These are phyloP conservation scores for Phallus indusiatus DNA, from an alignment of 768 basidiomycete species.

Conservation along the genomic window DNA sequence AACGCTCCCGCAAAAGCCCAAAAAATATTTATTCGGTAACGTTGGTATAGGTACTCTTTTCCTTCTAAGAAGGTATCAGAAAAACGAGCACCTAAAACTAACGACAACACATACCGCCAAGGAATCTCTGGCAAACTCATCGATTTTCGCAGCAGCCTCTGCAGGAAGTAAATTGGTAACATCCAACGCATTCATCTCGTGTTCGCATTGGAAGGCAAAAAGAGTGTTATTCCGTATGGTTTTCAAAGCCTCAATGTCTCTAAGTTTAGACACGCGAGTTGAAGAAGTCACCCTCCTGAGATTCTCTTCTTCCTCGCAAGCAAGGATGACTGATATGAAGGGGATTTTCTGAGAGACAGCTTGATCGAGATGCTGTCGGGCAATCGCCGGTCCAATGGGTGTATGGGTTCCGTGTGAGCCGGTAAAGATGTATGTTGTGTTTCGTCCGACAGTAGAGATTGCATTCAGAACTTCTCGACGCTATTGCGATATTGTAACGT, in stretches of 20 bases:
- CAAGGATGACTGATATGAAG: slow-evolving; percentile 1
- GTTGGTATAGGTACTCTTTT: not conserved
- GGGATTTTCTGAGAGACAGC: not conserved
- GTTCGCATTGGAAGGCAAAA: not conserved
- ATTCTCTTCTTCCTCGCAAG: not conserved
- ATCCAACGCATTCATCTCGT: slow-evolving; percentile 3
- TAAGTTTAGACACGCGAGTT: not conserved
- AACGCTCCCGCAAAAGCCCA: too few relatives aligned
- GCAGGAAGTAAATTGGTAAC: not conserved
- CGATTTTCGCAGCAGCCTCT: not conserved
- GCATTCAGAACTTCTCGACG: not conserved
- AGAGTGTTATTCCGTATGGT: not conserved
- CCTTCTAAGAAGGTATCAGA: not conserved
- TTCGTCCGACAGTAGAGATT: not conserved
- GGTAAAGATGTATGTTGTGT: slow-evolving; percentile 5
- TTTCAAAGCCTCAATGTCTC: not conserved
- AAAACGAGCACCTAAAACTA: too few relatives aligned
- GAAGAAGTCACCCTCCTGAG: not conserved
- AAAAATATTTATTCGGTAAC: too few relatives aligned
- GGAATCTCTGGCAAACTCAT: not conserved
- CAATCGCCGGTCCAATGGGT: not conserved
- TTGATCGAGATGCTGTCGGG: not conserved
- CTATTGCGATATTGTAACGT: not conserved
- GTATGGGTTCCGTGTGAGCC: not conserved
- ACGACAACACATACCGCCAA: not conserved